A percentile compares a stretch with the other conserved stretches of the same genome.
These are phyloP conservation scores for Saccharomycopsis sp. DNA, from an alignment of 805 yeast species.

Conservation along the genomic window DNA sequence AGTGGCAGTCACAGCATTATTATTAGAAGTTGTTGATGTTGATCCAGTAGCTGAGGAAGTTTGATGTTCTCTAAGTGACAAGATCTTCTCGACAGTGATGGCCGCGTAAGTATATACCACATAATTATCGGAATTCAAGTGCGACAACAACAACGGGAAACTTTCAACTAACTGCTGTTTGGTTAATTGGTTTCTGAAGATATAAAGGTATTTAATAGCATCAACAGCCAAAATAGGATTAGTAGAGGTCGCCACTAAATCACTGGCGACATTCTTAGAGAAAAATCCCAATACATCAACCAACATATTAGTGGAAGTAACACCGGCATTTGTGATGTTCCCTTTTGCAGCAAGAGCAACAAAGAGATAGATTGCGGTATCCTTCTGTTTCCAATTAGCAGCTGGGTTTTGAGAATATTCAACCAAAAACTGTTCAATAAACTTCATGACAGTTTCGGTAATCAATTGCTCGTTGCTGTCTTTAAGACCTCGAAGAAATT, in stretches of 20 bases:
- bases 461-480: conserved; percentile 67
- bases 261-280: conserved; percentile 72
- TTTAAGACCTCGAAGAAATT: conserved; percentile 80
- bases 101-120: conserved; percentile 93
- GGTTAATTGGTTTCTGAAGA: conserved; percentile 87
- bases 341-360: conserved; percentile 91
- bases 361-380: conserved; percentile 78
- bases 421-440: conserved; percentile 61
- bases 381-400: conserved; percentile 76
- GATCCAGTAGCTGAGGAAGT: background rate
- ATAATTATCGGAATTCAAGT: conserved; percentile 57
- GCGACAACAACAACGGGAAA: conserved; percentile 69
- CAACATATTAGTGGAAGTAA: conserved; percentile 74
- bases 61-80: conserved; percentile 58
- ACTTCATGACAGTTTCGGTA: conserved; percentile 67
- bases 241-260: conserved; percentile 47
- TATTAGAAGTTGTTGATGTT: background rate
- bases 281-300: conserved; percentile 87
- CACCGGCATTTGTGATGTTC: conserved; percentile 77
- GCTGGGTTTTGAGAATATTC: conserved; percentile 38
- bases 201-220: conserved; percentile 84
- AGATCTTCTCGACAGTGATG: conserved; percentile 81
- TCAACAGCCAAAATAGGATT: conserved; percentile 81
- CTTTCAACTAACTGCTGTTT: conserved; percentile 76
- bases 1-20: background rate